A percentile compares a stretch with the other conserved stretches of the same genome.
Evolutionary conservation across 495 filamentous ascomycete species (phyloP).

Genomic region (Pseudevernia furfuracea): DNA sequence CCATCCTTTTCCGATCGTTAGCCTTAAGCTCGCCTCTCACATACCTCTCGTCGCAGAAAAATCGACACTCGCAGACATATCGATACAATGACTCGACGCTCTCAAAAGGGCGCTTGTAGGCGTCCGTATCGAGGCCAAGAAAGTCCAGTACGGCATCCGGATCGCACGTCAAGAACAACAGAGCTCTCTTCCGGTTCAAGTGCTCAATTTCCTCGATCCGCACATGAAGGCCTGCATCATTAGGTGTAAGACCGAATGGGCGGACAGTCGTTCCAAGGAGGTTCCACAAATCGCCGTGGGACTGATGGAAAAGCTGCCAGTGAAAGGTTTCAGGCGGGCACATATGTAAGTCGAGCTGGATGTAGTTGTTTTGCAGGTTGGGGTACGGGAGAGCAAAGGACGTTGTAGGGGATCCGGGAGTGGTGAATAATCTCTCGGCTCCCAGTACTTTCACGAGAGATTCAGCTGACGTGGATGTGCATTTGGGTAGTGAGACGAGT

Average conservation of each 20-base stretch:
- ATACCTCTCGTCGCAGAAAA: slow-evolving; percentile 36
- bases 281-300: slow-evolving; percentile 60
- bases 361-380: slow-evolving; percentile 29
- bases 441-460: slow-evolving; percentile 14
- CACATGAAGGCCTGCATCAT: slow-evolving; percentile 50
- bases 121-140: slow-evolving; percentile 43
- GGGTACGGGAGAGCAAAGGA: slow-evolving; percentile 49
- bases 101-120: slow-evolving; percentile 41
- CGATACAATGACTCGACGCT: slow-evolving; percentile 48
- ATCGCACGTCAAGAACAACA: slow-evolving; percentile 48
- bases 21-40: slow-evolving; percentile 20
- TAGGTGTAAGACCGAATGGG: slow-evolving; percentile 54
- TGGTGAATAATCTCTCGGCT: slow-evolving; percentile 11
- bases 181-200: slow-evolving; percentile 44
- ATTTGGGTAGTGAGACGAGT: slow-evolving; percentile 39
- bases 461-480: slow-evolving; percentile 6
- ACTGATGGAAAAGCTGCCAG: slow-evolving; percentile 55
- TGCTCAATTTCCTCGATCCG: slow-evolving; percentile 56
- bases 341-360: slow-evolving; percentile 59
- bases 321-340: slow-evolving; percentile 39
- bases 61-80: slow-evolving; percentile 44
- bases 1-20: slow-evolving; percentile 27
- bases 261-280: slow-evolving; percentile 54
- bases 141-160: slow-evolving; percentile 49
- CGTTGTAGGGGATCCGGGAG: slow-evolving; percentile 16